A percentile compares a stretch with the other conserved stretches of the same genome.
These are phyloP conservation scores for Alnus rubra DNA, from an alignment of 306 rosid genomes.

Conservation along the genomic window DNA sequence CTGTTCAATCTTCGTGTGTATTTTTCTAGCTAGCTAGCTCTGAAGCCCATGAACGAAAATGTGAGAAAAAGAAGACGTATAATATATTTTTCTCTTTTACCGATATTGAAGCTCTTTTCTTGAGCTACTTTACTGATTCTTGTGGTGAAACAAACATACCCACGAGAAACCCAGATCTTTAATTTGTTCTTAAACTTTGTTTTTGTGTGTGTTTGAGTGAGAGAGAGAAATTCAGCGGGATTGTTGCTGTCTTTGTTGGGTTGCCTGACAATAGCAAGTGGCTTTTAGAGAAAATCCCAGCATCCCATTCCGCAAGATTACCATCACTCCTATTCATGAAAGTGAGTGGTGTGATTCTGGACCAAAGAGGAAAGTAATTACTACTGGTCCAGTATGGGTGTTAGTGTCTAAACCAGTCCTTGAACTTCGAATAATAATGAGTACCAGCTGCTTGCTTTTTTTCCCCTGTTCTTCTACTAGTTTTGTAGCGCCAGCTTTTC, in stretches of 20 bases:
- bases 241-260: background rate
- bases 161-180: slow-evolving; percentile 19
- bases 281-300: slow-evolving; percentile 4
- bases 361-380: slow-evolving; percentile 8
- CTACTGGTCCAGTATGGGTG: slow-evolving; percentile 1
- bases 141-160: background rate
- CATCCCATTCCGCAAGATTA: background rate
- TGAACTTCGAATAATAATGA: slow-evolving; percentile 3
- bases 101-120: background rate
- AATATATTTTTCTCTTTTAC: background rate
- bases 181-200: slow-evolving; percentile 1
- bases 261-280: slow-evolving; percentile 1
- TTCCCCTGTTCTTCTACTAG: background rate
- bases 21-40: background rate
- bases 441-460: slow-evolving; percentile 13
- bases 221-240: background rate
- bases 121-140: background rate
- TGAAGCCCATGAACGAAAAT: background rate
- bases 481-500: slow-evolving; percentile 3
- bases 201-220: background rate
- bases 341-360: slow-evolving; percentile 28
- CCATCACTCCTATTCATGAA: slow-evolving; percentile 7
- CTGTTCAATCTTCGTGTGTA: background rate
- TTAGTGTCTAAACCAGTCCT: slow-evolving; percentile 5
- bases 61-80: background rate